These are phyloP conservation scores for Penicillium sp. DNA, from an alignment of 2,329 filamentous ascomycete genomes.

Conservation along the genomic window DNA sequence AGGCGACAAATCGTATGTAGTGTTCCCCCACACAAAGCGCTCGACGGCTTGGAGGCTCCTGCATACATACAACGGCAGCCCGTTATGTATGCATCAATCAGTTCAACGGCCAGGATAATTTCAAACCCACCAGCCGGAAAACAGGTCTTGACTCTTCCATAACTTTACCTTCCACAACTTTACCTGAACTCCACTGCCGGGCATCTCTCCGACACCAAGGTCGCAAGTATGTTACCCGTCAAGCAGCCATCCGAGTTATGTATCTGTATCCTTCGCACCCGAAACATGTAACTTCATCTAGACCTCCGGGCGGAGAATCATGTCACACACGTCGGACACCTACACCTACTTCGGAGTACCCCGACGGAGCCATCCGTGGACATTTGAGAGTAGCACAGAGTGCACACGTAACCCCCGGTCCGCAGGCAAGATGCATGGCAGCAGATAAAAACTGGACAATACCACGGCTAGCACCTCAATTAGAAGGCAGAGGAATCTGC, in stretches of 20 bases:
- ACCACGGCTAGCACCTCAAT: too few species aligned
- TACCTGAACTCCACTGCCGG: neutral
- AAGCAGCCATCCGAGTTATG: neutral
- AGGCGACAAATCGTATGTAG: neutral
- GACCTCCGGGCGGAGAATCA: neutral
- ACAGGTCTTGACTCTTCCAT: too few species aligned
- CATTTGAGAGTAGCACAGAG: neutral
- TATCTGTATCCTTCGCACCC: neutral
- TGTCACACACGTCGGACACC: slow-evolving; percentile 3
- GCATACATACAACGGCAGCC: neutral
- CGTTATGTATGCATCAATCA: neutral
- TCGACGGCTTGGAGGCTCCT: neutral
- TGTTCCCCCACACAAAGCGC: neutral
- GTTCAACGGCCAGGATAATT: neutral
- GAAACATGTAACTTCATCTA: neutral
- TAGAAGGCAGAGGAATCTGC: too few species aligned
- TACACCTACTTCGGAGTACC: neutral
- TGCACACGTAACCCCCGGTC: slow-evolving; percentile 3
- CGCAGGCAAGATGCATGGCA: too few species aligned
- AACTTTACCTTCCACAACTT: too few species aligned
- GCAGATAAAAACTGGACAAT: neutral
- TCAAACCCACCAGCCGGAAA: neutral
- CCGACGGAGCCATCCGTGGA: neutral
- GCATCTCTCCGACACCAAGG: neutral
- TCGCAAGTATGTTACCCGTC: neutral